Evolutionary conservation across 495 filamentous ascomycete genomes (phyloP).

Genomic region (Patellaria atrata): DNA sequence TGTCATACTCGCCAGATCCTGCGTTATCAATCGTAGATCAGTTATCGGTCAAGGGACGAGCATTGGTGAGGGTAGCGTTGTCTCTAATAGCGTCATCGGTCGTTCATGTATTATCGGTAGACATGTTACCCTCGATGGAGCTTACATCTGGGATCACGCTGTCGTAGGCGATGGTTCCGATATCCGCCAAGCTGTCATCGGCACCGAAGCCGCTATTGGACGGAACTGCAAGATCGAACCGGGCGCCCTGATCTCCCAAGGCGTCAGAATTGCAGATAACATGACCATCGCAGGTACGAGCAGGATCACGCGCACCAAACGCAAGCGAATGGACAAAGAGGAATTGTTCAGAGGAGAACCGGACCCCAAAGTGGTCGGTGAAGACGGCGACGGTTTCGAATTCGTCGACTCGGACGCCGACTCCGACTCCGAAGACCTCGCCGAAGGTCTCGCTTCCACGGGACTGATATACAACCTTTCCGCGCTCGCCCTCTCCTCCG

Average conservation of each 20-base stretch:
- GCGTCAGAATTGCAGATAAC: constrained; percentile 53
- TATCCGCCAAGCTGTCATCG: constrained; percentile 63
- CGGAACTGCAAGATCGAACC: constrained; percentile 49
- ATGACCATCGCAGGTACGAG: constrained; percentile 36
- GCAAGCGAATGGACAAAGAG: constrained; percentile 30
- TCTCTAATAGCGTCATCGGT: constrained; percentile 65
- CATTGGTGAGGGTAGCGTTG: constrained; percentile 53
- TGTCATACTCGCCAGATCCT: constrained; percentile 57
- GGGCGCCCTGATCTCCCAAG: constrained; percentile 68
- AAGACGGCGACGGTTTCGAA: constrained; percentile 40
- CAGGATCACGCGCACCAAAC: constrained; percentile 41
- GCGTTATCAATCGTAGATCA: constrained; percentile 45
- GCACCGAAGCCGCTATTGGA: constrained; percentile 53
- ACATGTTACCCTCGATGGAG: constrained; percentile 61
- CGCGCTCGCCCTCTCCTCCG: constrained; percentile 51
- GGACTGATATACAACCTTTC: constrained; percentile 58
- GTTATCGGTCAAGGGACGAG: constrained; percentile 65
- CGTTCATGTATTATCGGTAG: constrained; percentile 72
- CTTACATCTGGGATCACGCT: constrained; percentile 83
- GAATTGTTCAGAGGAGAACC: constrained; percentile 29
- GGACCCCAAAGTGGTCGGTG: constrained; percentile 43
- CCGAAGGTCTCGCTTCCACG: constrained; percentile 33
- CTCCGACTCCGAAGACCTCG: constrained; percentile 35
- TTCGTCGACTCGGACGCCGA: constrained; percentile 33
- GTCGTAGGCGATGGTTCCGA: constrained; percentile 56